Conservation (phyloP, 768 basidiomycete genomes). For the Zangia roseola region DNA sequence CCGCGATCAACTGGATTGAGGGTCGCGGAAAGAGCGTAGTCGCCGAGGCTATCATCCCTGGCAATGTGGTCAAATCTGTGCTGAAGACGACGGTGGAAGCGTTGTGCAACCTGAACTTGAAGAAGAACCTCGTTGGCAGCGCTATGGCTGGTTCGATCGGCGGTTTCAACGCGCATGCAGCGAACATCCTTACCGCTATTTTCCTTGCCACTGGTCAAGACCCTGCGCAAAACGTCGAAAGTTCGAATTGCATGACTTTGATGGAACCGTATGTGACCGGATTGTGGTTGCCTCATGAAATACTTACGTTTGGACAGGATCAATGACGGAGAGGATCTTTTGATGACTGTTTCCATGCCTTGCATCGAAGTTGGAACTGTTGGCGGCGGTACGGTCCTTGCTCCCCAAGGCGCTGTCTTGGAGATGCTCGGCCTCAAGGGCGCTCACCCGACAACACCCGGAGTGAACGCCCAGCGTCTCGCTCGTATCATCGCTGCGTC, state of each 20-base stretch:
- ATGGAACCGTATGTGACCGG: conserved; percentile 85
- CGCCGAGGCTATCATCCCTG: conserved; percentile 91
- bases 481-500: conserved; percentile 88
- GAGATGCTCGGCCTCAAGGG: conserved; percentile 94
- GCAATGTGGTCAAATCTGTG: conserved; percentile 82
- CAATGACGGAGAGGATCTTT: conserved; percentile 85
- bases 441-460: conserved; percentile 83
- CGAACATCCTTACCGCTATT: conserved; percentile 94
- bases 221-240: conserved; percentile 98
- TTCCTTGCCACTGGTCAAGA: conserved; percentile 98
- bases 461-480: conserved; percentile 84
- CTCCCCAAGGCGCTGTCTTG: conserved; percentile 85
- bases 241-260: conserved; percentile 96
- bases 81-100: conserved; percentile 93
- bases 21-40: conserved; percentile 98
- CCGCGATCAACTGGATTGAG: conserved; percentile 99
- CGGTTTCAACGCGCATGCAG: conserved; percentile 98
- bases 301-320: conserved; percentile 45
- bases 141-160: conserved; percentile 99
- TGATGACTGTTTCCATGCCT: conserved; percentile 97
- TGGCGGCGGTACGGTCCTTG: conserved; percentile 92
- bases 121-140: conserved; percentile 97
- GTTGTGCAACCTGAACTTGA: conserved; percentile 86
- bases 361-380: conserved; percentile 98
- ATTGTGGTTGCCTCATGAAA: conserved; percentile 1